phyloP scores from a whole-genome alignment of 2,329 filamentous ascomycete species.

The Clonostachys chloroleuca region DNA sequence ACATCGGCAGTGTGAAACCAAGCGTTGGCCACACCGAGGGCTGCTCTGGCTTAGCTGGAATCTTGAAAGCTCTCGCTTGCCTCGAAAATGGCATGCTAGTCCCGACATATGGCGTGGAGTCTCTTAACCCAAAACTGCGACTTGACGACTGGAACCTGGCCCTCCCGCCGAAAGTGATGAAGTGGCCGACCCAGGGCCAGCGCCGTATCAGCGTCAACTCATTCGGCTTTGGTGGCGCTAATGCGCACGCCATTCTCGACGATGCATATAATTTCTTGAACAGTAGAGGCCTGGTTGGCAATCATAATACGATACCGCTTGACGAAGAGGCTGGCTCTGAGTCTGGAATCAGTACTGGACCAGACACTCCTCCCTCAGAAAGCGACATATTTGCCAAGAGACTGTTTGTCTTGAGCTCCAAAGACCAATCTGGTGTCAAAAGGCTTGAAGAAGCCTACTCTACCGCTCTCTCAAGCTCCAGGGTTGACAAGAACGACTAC shows the following conservation, averaged over 20 bases:
- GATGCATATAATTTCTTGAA: conserved; percentile 35
- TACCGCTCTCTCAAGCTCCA: background rate
- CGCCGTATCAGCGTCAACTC: conserved; percentile 8
- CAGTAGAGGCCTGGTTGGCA: conserved; percentile 22
- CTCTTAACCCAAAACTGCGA: conserved; percentile 4
- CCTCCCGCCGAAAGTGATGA: background rate
- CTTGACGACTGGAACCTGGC: conserved; percentile 21
- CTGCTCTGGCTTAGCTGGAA: conserved; percentile 8
- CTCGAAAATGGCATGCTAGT: conserved; percentile 9
- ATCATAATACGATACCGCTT: conserved; percentile 18
- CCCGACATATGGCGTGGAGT: conserved; percentile 8
- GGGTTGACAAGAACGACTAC: background rate
- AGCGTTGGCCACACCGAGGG: conserved; percentile 12
- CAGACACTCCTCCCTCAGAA: background rate
- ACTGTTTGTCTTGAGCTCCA: conserved; percentile 26
- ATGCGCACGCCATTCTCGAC: conserved; percentile 27
- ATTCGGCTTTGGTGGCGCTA: conserved; percentile 12
- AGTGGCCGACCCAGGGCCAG: background rate
- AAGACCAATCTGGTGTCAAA: conserved; percentile 16
- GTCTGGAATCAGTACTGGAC: background rate
- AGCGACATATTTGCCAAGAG: background rate
- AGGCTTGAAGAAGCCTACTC: conserved; percentile 8
- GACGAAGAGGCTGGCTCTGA: background rate
- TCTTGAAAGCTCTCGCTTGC: conserved; percentile 8
- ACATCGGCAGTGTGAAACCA: conserved; percentile 13